These are phyloP conservation scores for Athelia psychrophila DNA, from an alignment of 1,284 basidiomycete species.

Conservation along the genomic window DNA sequence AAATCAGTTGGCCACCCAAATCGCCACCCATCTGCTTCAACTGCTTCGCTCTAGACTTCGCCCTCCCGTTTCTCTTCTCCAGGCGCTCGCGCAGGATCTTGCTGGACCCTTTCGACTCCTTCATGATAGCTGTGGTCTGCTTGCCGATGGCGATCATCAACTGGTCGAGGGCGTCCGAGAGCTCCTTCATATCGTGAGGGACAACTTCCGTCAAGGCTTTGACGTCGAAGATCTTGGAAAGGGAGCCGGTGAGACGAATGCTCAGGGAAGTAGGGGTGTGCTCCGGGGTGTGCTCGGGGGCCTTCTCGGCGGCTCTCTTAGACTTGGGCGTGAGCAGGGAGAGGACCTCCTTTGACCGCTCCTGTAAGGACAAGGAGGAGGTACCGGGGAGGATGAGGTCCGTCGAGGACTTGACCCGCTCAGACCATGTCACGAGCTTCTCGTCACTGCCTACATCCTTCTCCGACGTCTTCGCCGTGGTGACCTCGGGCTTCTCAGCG, in stretches of 20 bases:
- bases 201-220: slow-evolving; percentile 40
- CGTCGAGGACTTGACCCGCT: slow-evolving; percentile 28
- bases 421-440: slow-evolving; percentile 27
- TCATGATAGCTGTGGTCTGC: slow-evolving; percentile 41
- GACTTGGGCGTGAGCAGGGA: slow-evolving; percentile 5
- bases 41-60: slow-evolving; percentile 54
- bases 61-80: slow-evolving; percentile 49
- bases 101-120: slow-evolving; percentile 45
- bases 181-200: slow-evolving; percentile 51
- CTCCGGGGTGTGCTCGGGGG: slow-evolving; percentile 19
- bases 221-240: slow-evolving; percentile 50
- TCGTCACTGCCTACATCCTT: slow-evolving; percentile 9
- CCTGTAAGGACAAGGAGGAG: slow-evolving; percentile 23
- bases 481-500: not conserved
- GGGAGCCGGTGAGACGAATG: slow-evolving; percentile 41
- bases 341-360: slow-evolving; percentile 23
- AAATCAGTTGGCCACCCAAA: slow-evolving; percentile 3
- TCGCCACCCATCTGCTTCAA: slow-evolving; percentile 41
- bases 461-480: not conserved
- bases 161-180: slow-evolving; percentile 60
- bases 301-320: slow-evolving; percentile 17
- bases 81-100: slow-evolving; percentile 46
- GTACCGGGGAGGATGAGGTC: slow-evolving; percentile 37
- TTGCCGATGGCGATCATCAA: slow-evolving; percentile 47
- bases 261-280: slow-evolving; percentile 37